Evolutionary conservation across 208 protist species (phyloP).

Genomic region (Leishmania martiniquensis): DNA sequence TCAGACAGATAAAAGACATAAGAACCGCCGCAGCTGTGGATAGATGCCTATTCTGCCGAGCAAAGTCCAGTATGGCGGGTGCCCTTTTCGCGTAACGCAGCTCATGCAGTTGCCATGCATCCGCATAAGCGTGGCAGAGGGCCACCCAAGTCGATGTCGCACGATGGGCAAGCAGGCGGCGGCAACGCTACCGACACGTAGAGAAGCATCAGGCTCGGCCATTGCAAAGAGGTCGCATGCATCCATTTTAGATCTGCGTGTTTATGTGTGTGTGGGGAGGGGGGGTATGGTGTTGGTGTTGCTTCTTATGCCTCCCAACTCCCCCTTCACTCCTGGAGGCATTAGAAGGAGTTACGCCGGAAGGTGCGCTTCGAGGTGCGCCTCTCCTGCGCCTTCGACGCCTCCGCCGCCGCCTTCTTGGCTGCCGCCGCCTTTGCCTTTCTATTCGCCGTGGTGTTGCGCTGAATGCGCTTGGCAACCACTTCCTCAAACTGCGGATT

Average conservation of each 20-base stretch:
- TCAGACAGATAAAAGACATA: neutral
- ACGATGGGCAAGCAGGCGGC: neutral
- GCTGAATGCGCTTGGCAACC: constrained; percentile 74
- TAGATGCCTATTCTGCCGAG: neutral
- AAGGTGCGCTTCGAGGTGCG: constrained; percentile 57
- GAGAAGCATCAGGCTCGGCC: neutral
- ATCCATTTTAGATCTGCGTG: too few relatives aligned
- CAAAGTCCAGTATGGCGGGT: neutral
- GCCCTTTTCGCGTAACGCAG: neutral
- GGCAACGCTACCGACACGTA: neutral
- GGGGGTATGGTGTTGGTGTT: too few relatives aligned
- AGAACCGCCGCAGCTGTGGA: neutral
- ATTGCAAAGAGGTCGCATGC: neutral
- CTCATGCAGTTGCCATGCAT: neutral
- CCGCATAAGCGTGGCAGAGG: neutral
- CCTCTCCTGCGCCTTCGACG: constrained; percentile 59
- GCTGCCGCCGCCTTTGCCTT: constrained; percentile 68
- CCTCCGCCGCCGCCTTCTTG: constrained; percentile 51
- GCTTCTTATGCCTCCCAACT: neutral
- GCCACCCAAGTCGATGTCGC: neutral
- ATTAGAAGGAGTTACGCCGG: constrained; percentile 36
- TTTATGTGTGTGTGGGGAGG: too few relatives aligned
- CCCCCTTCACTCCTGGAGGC: neutral
- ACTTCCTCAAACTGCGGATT: constrained; percentile 80
- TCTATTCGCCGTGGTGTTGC: constrained; percentile 75